These are phyloP conservation scores for Gliomastix tumulicola DNA, from an alignment of 2,329 filamentous ascomycete genomes.

Conservation along the genomic window DNA sequence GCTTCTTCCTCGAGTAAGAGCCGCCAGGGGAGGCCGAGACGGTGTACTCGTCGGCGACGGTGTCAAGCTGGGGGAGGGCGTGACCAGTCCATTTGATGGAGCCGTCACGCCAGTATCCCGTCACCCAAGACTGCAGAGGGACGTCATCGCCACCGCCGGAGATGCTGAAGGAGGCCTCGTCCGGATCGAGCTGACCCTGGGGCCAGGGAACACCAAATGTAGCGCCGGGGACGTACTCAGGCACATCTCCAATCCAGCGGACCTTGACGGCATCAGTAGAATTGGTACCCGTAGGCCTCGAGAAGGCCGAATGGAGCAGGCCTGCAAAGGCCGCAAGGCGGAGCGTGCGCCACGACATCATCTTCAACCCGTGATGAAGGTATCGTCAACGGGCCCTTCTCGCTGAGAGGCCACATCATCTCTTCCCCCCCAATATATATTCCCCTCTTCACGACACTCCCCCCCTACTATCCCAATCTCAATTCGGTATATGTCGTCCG, in stretches of 20 bases:
- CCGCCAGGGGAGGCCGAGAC: conserved; percentile 8
- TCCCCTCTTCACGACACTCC: too few relatives aligned
- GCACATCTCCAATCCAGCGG: conserved; percentile 26
- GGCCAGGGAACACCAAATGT: conserved; percentile 34
- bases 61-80: conserved; percentile 36
- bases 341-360: too few relatives aligned
- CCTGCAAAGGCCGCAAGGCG: too few relatives aligned
- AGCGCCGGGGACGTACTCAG: conserved; percentile 19
- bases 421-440: too few relatives aligned
- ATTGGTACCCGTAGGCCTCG: too few relatives aligned
- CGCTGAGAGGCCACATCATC: too few relatives aligned
- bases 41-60: conserved; percentile 31
- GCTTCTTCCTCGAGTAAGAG: not conserved
- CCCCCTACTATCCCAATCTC: too few relatives aligned
- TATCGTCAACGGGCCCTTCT: too few relatives aligned
- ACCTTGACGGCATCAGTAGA: too few relatives aligned
- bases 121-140: conserved; percentile 40
- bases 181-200: conserved; percentile 21
- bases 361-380: too few relatives aligned
- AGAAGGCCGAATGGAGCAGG: too few relatives aligned
- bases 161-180: conserved; percentile 22
- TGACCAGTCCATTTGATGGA: conserved; percentile 56
- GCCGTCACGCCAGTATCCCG: conserved; percentile 50
- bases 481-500: too few relatives aligned
- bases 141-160: conserved; percentile 7